Conservation (phyloP, 352 stramenopile species). For the Saprolegnia diclina region DNA sequence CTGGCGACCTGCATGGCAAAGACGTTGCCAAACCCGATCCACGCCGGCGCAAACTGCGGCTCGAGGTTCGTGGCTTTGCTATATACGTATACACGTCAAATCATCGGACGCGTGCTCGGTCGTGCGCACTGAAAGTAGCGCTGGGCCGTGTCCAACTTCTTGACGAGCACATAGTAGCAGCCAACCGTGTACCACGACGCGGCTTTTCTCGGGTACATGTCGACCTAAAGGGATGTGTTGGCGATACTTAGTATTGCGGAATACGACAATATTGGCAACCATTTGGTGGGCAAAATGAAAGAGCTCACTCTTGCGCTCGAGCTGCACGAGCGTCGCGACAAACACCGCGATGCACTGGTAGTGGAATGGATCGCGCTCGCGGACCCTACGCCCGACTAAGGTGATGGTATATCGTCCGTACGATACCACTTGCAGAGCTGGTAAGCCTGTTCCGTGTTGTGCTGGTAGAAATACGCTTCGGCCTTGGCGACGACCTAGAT, state of each 20-base stretch:
- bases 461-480: constrained; percentile 81
- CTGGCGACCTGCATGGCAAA: constrained; percentile 87
- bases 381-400: constrained; percentile 41
- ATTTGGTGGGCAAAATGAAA: constrained; percentile 95
- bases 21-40: constrained; percentile 95
- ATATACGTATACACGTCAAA: too few relatives aligned
- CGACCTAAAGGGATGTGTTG: constrained; percentile 72
- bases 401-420: background rate
- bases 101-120: background rate
- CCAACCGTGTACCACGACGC: constrained; percentile 94
- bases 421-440: constrained; percentile 70
- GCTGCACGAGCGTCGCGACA: constrained; percentile 87
- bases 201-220: constrained; percentile 91
- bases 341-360: constrained; percentile 74
- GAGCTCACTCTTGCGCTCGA: constrained; percentile 90
- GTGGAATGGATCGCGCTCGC: constrained; percentile 72
- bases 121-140: constrained; percentile 89
- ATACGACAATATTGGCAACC: too few relatives aligned
- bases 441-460: constrained; percentile 73
- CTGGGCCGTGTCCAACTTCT: constrained; percentile 93
- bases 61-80: constrained; percentile 89
- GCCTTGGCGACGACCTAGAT: constrained; percentile 65
- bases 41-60: constrained; percentile 90
- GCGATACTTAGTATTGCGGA: too few relatives aligned
- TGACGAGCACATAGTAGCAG: constrained; percentile 93